These are phyloP conservation scores for Podila clonocystis DNA, from an alignment of 192 early-diverging fungal genomes.

Conservation along the genomic window DNA sequence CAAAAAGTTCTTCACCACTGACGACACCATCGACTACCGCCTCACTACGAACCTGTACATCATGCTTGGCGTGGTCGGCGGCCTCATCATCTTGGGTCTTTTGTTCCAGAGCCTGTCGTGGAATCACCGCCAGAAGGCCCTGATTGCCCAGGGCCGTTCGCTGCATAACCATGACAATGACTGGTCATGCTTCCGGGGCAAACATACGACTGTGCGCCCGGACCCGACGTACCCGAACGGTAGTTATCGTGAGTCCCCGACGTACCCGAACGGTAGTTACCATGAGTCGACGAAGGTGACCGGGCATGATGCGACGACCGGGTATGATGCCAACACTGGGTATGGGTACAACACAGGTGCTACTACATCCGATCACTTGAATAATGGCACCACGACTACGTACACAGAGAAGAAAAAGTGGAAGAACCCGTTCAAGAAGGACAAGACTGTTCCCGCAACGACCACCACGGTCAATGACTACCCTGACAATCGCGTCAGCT, in stretches of 20 bases:
- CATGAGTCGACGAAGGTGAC: neutral
- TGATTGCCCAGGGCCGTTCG: conserved; percentile 20
- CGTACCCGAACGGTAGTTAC: conserved; percentile 7
- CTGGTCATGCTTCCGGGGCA: conserved; percentile 5
- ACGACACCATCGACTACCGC: conserved; percentile 2
- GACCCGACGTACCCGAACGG: conserved; percentile 34
- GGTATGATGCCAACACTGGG: neutral
- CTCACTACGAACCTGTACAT: conserved; percentile 42
- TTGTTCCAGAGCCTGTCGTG: conserved; percentile 19
- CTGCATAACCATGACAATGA: conserved; percentile 14
- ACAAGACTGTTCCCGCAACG: conserved; percentile 3
- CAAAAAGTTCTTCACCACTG: conserved; percentile 22
- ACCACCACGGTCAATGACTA: conserved; percentile 1
- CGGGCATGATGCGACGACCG: neutral
- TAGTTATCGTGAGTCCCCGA: neutral
- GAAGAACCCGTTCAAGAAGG: conserved; percentile 48
- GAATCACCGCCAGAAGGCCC: neutral
- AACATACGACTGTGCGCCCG: conserved; percentile 5
- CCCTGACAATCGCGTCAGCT: conserved; percentile 25
- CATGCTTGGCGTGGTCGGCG: conserved; percentile 28
- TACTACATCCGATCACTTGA: neutral
- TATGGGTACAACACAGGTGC: neutral
- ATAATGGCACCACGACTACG: neutral
- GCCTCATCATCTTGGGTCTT: conserved; percentile 6
- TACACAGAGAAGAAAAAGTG: conserved; percentile 24